Percentiles rank a stretch among this genome's conserved stretches.
Evolutionary conservation across 2,329 filamentous ascomycete species (phyloP).

Genomic region (Ustilaginoidea virens): DNA sequence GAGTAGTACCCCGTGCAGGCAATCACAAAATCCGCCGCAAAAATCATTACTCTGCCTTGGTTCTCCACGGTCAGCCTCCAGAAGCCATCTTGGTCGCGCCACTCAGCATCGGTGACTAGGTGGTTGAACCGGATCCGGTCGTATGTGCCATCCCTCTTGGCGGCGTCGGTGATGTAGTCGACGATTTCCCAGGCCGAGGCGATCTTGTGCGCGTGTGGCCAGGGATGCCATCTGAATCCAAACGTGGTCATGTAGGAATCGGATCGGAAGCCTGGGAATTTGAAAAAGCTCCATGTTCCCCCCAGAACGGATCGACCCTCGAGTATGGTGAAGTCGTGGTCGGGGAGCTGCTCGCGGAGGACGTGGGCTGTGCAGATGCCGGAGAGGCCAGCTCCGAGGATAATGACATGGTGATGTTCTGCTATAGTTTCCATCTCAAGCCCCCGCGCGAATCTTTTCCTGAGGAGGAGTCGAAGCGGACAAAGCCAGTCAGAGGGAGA

Average conservation of each 20-base stretch:
- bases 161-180: slow-evolving; percentile 37
- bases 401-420: slow-evolving; percentile 35
- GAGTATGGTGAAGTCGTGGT: slow-evolving; percentile 45
- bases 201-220: slow-evolving; percentile 38
- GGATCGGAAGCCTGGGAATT: slow-evolving; percentile 57
- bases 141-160: slow-evolving; percentile 33
- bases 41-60: slow-evolving; percentile 9
- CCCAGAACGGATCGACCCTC: slow-evolving; percentile 52
- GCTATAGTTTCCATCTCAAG: slow-evolving; percentile 4
- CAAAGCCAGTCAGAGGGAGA: too few relatives aligned
- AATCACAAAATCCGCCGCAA: slow-evolving; percentile 40
- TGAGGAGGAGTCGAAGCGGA: too few relatives aligned
- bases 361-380: slow-evolving; percentile 62
- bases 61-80: slow-evolving; percentile 36
- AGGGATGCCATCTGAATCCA: slow-evolving; percentile 57
- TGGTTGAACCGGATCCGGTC: slow-evolving; percentile 36
- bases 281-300: slow-evolving; percentile 68
- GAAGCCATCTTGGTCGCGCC: slow-evolving; percentile 37
- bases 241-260: slow-evolving; percentile 48
- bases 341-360: slow-evolving; percentile 40
- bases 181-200: slow-evolving; percentile 35
- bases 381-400: slow-evolving; percentile 58
- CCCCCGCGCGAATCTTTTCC: too few relatives aligned
- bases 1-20: slow-evolving; percentile 55
- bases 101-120: slow-evolving; percentile 31